Conservation (phyloP, 108 stramenopile genomes). For the Mayamaea pseudoterrestris region DNA sequence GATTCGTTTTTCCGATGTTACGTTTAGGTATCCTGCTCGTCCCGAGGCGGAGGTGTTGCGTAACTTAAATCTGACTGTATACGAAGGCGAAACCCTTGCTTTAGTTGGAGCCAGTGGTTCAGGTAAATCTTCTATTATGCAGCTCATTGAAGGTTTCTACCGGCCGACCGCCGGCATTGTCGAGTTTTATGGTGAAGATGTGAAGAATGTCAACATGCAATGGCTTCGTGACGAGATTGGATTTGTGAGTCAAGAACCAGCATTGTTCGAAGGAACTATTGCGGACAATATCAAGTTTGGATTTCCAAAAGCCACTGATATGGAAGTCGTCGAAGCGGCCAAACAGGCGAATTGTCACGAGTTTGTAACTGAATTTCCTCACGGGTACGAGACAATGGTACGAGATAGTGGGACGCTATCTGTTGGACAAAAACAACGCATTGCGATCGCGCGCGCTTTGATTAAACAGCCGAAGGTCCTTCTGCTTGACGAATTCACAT, state of each 20-base stretch:
- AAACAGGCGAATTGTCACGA: slow-evolving; percentile 69
- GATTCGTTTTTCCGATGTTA: slow-evolving; percentile 1
- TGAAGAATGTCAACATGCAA: slow-evolving; percentile 49
- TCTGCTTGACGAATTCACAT: slow-evolving; percentile 23
- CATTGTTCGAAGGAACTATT: slow-evolving; percentile 61
- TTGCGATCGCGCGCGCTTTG: slow-evolving; percentile 73
- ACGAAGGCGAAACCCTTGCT: slow-evolving; percentile 41
- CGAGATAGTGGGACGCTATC: slow-evolving; percentile 16
- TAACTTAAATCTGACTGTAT: slow-evolving; percentile 29
- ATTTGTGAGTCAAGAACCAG: slow-evolving; percentile 50
- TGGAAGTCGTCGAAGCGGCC: slow-evolving; percentile 51
- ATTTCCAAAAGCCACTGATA: slow-evolving; percentile 18
- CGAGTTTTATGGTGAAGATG: slow-evolving; percentile 50
- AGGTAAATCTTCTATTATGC: slow-evolving; percentile 26
- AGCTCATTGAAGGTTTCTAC: slow-evolving; percentile 49
- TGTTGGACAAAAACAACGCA: slow-evolving; percentile 66
- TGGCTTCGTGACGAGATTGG: slow-evolving; percentile 45
- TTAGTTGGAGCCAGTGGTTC: slow-evolving; percentile 41
- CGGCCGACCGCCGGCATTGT: slow-evolving; percentile 45
- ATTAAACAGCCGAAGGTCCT: slow-evolving; percentile 34
- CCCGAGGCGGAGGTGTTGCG: slow-evolving; percentile 18
- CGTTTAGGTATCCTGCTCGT: slow-evolving; percentile 4
- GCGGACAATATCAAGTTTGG: slow-evolving; percentile 82
- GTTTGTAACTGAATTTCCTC: slow-evolving; percentile 44
- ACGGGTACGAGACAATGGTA: slow-evolving; percentile 45